Conservation (phyloP, 768 basidiomycete species). For the Imleria badia region DNA sequence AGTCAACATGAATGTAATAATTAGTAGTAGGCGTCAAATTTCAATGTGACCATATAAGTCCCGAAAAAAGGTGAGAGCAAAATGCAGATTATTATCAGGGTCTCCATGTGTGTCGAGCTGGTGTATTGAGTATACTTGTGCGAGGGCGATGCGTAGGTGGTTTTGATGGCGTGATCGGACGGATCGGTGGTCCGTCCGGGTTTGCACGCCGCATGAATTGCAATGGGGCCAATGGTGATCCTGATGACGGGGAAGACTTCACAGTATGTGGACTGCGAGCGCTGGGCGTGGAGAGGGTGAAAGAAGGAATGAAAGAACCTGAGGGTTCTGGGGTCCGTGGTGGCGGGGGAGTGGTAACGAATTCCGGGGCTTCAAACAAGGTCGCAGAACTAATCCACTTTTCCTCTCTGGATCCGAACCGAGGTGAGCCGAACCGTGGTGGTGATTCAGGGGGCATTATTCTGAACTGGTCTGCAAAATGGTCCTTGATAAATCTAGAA, state of each 20-base stretch:
- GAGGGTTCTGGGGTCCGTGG: conserved; percentile 72
- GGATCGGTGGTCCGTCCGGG: conserved; percentile 47
- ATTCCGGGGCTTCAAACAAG: conserved; percentile 56
- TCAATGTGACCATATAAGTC: conserved; percentile 17
- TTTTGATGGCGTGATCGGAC: conserved; percentile 69
- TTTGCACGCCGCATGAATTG: conserved; percentile 86
- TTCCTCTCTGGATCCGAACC: conserved; percentile 52
- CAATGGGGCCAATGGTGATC: conserved; percentile 75
- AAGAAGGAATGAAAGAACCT: conserved; percentile 57
- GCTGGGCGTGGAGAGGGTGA: conserved; percentile 54
- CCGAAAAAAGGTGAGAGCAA: conserved; percentile 15
- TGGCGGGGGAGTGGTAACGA: conserved; percentile 34
- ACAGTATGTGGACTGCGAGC: conserved; percentile 46
- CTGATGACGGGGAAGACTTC: conserved; percentile 56
- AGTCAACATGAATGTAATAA: conserved; percentile 32
- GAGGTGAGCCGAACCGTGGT: conserved; percentile 43
- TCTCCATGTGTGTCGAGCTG: conserved; percentile 62
- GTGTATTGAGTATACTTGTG: conserved; percentile 41
- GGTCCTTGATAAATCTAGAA: conserved; percentile 78
- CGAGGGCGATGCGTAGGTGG: conserved; percentile 45
- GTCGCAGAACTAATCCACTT: conserved; percentile 84
- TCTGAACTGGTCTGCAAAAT: conserved; percentile 82
- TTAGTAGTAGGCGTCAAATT: conserved; percentile 25
- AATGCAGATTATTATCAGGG: conserved; percentile 42
- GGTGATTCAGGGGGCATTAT: conserved; percentile 64